A percentile compares a stretch with the other conserved stretches of the same genome.
phyloP scores from a whole-genome alignment of 768 basidiomycete species.

The Lepiota brunneoincarnata region DNA sequence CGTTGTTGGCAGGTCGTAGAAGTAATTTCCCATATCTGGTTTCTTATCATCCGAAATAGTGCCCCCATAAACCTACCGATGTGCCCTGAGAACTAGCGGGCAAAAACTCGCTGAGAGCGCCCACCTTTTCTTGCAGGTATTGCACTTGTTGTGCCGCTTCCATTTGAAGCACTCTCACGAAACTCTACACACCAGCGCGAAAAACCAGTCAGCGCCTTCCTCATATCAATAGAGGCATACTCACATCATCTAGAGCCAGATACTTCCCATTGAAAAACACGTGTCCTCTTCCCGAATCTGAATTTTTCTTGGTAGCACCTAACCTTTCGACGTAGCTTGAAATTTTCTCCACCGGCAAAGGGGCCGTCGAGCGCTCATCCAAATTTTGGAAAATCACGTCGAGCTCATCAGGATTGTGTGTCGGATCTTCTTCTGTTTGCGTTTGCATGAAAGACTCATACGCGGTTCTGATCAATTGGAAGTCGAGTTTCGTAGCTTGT shows the following conservation, averaged over 20 bases:
- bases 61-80: slow-evolving; percentile 52
- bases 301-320: slow-evolving; percentile 37
- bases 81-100: neutral
- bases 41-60: slow-evolving; percentile 51
- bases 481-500: neutral
- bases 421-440: slow-evolving; percentile 25
- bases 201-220: neutral
- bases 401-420: slow-evolving; percentile 17
- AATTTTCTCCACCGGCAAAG: slow-evolving; percentile 40
- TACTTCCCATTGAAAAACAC: slow-evolving; percentile 91
- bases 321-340: slow-evolving; percentile 58
- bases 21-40: slow-evolving; percentile 64
- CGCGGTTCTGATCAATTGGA: slow-evolving; percentile 14
- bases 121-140: slow-evolving; percentile 73
- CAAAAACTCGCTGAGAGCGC: slow-evolving; percentile 12
- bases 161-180: slow-evolving; percentile 58
- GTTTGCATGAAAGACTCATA: slow-evolving; percentile 35
- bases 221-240: slow-evolving; percentile 19
- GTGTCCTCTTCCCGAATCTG: slow-evolving; percentile 48
- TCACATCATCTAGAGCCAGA: slow-evolving; percentile 63
- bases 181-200: slow-evolving; percentile 52
- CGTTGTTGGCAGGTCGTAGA: slow-evolving; percentile 85
- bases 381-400: slow-evolving; percentile 18
- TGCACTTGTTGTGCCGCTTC: slow-evolving; percentile 60
- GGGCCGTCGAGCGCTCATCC: slow-evolving; percentile 33